Percentiles rank a stretch among this genome's conserved stretches.
phyloP scores from a whole-genome alignment of 305 asterid genomes.

The Solanum chacoense region DNA sequence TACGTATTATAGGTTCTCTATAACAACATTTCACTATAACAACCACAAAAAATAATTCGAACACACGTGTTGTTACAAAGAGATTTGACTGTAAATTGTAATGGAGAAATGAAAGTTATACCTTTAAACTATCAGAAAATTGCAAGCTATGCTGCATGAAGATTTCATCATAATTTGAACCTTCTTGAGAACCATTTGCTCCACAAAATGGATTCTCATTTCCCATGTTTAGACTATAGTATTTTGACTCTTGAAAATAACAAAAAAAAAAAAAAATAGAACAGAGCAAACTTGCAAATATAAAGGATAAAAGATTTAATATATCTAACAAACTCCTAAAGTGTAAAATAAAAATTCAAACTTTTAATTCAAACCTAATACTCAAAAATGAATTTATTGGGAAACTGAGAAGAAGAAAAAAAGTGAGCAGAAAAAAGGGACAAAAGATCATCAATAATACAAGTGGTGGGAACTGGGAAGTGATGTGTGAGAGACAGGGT shows the following conservation, averaged over 20 bases:
- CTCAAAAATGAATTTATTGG: background rate
- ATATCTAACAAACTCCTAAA: background rate
- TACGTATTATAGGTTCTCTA: background rate
- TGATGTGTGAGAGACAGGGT: conserved; percentile 1
- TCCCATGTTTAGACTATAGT: conserved; percentile 18
- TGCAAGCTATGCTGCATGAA: conserved; percentile 44
- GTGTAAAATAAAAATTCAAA: background rate
- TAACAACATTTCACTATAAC: background rate
- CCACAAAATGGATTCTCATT: conserved; percentile 12
- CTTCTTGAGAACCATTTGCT: conserved; percentile 12
- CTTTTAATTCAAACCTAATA: background rate
- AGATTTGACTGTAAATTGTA: background rate
- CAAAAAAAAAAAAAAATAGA: background rate
- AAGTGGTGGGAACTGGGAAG: conserved; percentile 1
- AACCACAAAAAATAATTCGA: background rate
- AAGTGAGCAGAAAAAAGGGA: background rate
- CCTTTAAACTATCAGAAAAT: conserved; percentile 73
- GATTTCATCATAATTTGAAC: conserved; percentile 57
- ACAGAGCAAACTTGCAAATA: background rate
- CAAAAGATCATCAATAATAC: conserved; percentile 19
- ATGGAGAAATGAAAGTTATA: background rate
- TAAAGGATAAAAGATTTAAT: background rate
- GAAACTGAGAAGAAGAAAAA: background rate
- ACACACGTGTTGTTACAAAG: background rate
- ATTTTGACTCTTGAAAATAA: background rate